These are phyloP conservation scores for Aspergillus mulundensis DNA, from an alignment of 495 filamentous ascomycete genomes.

Conservation along the genomic window DNA sequence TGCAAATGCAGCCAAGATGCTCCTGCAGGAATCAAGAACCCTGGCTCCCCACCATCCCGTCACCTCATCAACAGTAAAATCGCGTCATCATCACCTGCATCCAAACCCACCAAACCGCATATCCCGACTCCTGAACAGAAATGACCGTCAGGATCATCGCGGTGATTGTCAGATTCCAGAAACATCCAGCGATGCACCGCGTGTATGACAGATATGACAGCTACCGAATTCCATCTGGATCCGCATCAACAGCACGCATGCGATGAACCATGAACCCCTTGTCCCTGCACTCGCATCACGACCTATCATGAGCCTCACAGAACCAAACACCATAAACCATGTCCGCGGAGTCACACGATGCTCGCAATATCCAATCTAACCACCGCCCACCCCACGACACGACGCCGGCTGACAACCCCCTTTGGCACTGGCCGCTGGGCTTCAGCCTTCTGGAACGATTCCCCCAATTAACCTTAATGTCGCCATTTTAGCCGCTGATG, in stretches of 20 bases:
- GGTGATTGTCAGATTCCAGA: neutral
- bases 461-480: slow-evolving; percentile 2
- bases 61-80: slow-evolving; percentile 38
- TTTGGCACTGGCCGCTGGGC: neutral
- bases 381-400: neutral
- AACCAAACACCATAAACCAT: neutral
- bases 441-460: slow-evolving; percentile 1
- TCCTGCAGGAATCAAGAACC: neutral
- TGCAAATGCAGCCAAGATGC: neutral
- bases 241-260: neutral
- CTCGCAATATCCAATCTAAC: neutral
- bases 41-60: slow-evolving; percentile 11
- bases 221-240: neutral
- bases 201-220: neutral
- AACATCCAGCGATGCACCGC: neutral
- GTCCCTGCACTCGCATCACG: no score
- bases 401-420: neutral
- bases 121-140: neutral
- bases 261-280: neutral
- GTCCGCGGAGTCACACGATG: neutral
- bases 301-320: neutral
- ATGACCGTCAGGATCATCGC: neutral
- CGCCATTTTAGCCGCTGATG: slow-evolving; percentile 12
- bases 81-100: slow-evolving; percentile 30
- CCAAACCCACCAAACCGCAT: neutral